Conservation (phyloP, 2,329 filamentous ascomycete species). For the Venturia effusa region DNA sequence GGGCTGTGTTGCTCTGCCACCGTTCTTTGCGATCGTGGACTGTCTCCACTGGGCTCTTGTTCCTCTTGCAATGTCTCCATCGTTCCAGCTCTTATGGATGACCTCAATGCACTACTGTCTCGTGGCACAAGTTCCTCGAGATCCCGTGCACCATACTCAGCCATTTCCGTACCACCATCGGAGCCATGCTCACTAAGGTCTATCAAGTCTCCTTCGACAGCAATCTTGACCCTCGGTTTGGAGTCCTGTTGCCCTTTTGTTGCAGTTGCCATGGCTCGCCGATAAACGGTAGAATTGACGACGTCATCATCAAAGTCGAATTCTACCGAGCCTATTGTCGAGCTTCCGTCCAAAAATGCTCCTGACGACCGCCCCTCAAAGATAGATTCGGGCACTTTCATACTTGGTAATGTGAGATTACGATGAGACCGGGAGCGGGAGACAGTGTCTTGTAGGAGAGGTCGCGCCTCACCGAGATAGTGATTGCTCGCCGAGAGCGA, state of each 20-base stretch:
- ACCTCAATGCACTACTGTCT: not conserved
- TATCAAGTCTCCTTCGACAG: conserved; percentile 4
- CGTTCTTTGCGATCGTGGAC: not conserved
- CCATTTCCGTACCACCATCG: not conserved
- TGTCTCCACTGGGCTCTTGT: not conserved
- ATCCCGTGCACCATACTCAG: not conserved
- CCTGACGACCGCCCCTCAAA: not conserved
- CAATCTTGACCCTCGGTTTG: not conserved
- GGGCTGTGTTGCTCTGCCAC: not conserved
- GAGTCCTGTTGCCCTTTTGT: not conserved
- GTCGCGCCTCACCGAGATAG: not conserved
- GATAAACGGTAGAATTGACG: conserved; percentile 7
- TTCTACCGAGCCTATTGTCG: not conserved
- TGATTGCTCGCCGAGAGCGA: conserved; percentile 4
- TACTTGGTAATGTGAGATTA: not conserved
- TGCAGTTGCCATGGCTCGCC: conserved; percentile 3
- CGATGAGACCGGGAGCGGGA: not conserved
- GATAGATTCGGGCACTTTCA: conserved; percentile 6
- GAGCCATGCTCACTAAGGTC: not conserved
- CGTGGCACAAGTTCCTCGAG: not conserved
- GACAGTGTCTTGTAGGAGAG: not conserved
- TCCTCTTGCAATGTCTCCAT: conserved; percentile 9
- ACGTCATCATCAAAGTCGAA: conserved; percentile 10
- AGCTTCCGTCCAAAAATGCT: conserved; percentile 4
- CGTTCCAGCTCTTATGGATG: not conserved